A percentile compares a stretch with the other conserved stretches of the same genome.
Conservation (phyloP, 2,329 filamentous ascomycete genomes). For the Diaporthe humulicola region DNA sequence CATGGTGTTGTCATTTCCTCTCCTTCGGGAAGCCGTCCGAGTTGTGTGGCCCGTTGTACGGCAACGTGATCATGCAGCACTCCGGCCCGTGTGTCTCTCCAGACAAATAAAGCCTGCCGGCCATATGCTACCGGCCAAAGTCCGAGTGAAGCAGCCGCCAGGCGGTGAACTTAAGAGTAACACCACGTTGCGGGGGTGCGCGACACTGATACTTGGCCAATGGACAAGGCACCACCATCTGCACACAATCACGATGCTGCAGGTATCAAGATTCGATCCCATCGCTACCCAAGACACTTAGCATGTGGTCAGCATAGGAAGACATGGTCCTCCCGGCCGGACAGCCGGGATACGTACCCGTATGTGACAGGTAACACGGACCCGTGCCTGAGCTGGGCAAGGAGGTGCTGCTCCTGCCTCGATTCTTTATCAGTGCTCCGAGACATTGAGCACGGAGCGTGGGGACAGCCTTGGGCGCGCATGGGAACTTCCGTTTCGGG, state of each 20-base stretch:
- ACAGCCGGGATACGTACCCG: background rate
- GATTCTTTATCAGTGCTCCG: background rate
- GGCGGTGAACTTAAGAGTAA: background rate
- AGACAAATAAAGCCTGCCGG: background rate
- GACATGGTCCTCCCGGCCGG: background rate
- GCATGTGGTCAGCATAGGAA: background rate
- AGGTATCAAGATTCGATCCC: background rate
- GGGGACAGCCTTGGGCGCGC: background rate
- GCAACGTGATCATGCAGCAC: background rate
- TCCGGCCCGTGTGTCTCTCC: too few species aligned
- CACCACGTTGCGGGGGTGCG: background rate
- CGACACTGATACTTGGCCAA: background rate
- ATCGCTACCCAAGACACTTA: background rate
- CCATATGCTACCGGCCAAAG: too few species aligned
- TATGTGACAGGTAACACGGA: conserved; percentile 5
- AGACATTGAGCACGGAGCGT: background rate
- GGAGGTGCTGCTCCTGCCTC: background rate
- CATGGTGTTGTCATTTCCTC: too few species aligned
- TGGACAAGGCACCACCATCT: background rate
- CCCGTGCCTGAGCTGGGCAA: background rate
- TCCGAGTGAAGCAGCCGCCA: background rate
- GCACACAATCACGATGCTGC: background rate
- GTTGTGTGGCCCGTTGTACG: background rate
- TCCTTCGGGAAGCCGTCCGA: background rate
- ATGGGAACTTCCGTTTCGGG: conserved; percentile 1